Percentiles rank a stretch among this genome's conserved stretches.
Evolutionary conservation across 2,329 filamentous ascomycete species (phyloP).

Genomic region (Cladophialophora carrionii): DNA sequence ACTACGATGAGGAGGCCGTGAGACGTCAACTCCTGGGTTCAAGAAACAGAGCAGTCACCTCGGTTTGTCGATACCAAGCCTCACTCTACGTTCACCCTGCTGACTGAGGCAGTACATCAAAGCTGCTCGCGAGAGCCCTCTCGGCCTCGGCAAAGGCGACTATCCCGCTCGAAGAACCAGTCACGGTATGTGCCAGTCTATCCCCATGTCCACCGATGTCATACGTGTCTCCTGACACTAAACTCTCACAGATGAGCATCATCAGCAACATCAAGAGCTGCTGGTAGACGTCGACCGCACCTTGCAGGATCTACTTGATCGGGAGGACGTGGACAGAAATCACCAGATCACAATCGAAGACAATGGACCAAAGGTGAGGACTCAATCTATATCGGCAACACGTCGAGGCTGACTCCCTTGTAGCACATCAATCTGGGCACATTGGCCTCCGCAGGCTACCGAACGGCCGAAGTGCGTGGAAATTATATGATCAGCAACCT

Average conservation of each 20-base stretch:
- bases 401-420: constrained; percentile 7
- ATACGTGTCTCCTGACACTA: constrained; percentile 34
- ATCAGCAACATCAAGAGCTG: constrained; percentile 73
- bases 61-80: constrained; percentile 48
- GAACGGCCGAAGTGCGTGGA: constrained; percentile 86
- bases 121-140: constrained; percentile 24
- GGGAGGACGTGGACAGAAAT: constrained; percentile 92
- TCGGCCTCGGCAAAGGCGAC: constrained; percentile 24
- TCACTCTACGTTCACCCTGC: not conserved
- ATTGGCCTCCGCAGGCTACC: constrained; percentile 80
- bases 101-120: constrained; percentile 35
- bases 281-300: constrained; percentile 85
- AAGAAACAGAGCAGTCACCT: constrained; percentile 59
- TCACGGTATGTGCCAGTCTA: constrained; percentile 44
- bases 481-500: constrained; percentile 98
- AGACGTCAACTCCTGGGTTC: constrained; percentile 51
- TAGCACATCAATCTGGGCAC: constrained; percentile 82
- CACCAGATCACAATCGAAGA: constrained; percentile 99
- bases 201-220: not conserved
- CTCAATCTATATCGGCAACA: not conserved
- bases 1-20: constrained; percentile 60
- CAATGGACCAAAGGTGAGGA: constrained; percentile 77
- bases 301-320: constrained; percentile 73
- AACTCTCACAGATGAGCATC: constrained; percentile 67
- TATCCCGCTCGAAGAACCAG: constrained; percentile 47